Base-by-base conservation (phyloP, 768 basidiomycete species). In the Tricholoma sp. region DNA sequence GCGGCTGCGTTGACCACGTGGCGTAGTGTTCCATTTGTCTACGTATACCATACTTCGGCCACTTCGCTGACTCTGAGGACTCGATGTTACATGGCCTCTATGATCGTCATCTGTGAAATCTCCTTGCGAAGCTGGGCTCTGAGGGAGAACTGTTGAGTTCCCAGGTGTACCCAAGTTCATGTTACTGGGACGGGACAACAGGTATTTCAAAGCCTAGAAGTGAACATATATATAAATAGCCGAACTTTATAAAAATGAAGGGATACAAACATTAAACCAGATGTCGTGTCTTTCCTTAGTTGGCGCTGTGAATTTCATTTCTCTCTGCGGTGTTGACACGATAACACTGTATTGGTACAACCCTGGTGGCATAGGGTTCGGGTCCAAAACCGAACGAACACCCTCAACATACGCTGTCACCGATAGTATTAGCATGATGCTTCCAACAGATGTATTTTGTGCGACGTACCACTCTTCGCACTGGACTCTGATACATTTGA, bases 271-370 rank as follows among this genome's bases (percentile, higher is more conserved):
- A 71, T 86, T 89, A 53, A 93, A 76, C 97, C 97, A 99, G 58
- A 98, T 94, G 63, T 98, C 95, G 66, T 99, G 97, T 53, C 95
- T 80, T 61, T 98, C 97, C 68, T 91, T 91, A 7, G 88, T 95
- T 2, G 89, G 88, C 6, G 94, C 94, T n/a, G 97, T 98, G 65
- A 99, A 88, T 76, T 97, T 96, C 85, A 98, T 97, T 73, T 99
- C 97, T 56, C 96, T 81, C 59, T 94, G 90, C 10, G 93, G 89
- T 0, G 95, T 97, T 20, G 91, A 86, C 55, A 99, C 86, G 42
- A 99, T 78, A 24, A 99, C 89, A 59, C 91, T 96, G 71, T 97
- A 91, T 66, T 91, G 90, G 73, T 91, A 84, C 59, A 98, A 73
- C 28, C 94, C 96, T 52, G 94, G 91, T 8, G 95, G 96, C 83